Percentiles rank a stretch among this genome's conserved stretches.
These are phyloP conservation scores for Coniochaeta ligniaria DNA, from an alignment of 2,329 filamentous ascomycete species.

Conservation along the genomic window DNA sequence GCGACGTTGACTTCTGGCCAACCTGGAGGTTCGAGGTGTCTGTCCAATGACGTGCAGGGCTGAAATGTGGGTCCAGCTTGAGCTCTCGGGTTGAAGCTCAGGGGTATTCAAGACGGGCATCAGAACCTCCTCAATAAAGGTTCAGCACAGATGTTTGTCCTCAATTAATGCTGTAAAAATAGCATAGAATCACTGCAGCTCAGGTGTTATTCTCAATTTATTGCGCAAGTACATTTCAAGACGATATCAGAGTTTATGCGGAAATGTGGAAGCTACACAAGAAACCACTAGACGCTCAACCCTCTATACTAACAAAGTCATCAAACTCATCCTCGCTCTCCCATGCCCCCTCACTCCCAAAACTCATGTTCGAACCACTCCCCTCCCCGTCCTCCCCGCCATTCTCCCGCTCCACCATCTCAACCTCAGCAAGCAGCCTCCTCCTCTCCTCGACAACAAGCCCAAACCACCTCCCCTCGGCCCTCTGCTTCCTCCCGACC, in stretches of 20 bases:
- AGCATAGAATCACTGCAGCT: too few species aligned
- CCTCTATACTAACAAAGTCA: background rate
- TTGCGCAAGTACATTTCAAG: background rate
- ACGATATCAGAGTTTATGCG: background rate
- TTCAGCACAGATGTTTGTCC: too few species aligned
- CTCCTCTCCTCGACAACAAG: slow-evolving; percentile 36
- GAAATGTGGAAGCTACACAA: background rate
- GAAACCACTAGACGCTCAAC: background rate
- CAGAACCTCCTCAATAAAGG: too few species aligned
- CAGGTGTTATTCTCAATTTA: too few species aligned
- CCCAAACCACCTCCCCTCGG: slow-evolving; percentile 40
- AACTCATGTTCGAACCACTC: background rate
- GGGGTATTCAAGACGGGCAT: too few species aligned
- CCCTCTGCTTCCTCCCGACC: slow-evolving; percentile 24
- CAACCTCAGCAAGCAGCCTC: slow-evolving; percentile 31
- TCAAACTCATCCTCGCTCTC: background rate
- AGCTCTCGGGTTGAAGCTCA: too few species aligned
- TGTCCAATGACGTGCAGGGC: background rate
- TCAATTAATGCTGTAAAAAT: too few species aligned
- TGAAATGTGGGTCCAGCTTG: background rate
- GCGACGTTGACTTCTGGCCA: background rate
- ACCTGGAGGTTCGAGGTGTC: background rate
- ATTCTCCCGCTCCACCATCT: slow-evolving; percentile 34
- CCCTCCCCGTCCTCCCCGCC: slow-evolving; percentile 9
- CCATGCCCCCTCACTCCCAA: background rate